phyloP scores from a whole-genome alignment of 2,329 filamentous ascomycete genomes.

The Periconia macrospinosa region DNA sequence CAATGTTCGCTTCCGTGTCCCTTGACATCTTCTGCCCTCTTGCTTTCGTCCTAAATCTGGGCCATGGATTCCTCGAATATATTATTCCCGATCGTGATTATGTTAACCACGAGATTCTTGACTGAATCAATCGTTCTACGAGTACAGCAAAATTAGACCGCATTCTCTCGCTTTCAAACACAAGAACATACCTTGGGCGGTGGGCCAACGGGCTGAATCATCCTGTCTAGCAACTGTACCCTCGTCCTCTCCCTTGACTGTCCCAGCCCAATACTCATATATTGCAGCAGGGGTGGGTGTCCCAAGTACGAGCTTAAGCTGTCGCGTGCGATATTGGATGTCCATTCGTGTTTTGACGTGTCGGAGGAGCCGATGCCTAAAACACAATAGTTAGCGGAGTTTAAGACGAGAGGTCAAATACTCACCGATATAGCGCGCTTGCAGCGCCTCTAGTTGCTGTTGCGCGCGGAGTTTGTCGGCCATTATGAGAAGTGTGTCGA shows the following conservation, averaged over 20 bases:
- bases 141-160: background rate
- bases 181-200: constrained; percentile 61
- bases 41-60: no score
- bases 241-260: constrained; percentile 80
- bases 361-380: constrained; percentile 81
- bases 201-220: constrained; percentile 67
- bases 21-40: no score
- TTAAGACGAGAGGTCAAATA: no score
- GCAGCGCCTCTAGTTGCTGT: constrained; percentile 95
- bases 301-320: constrained; percentile 87
- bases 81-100: constrained; percentile 21
- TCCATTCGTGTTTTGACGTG: constrained; percentile 97
- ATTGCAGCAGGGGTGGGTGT: constrained; percentile 83
- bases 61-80: no score
- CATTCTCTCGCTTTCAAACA: background rate
- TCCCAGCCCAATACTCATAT: constrained; percentile 87
- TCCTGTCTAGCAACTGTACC: constrained; percentile 75
- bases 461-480: constrained; percentile 97
- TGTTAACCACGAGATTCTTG: background rate
- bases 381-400: no score
- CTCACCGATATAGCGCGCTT: constrained; percentile 85
- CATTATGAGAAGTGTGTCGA: constrained; percentile 41
- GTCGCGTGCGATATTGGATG: constrained; percentile 92
- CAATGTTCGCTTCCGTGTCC: no score
- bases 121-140: background rate